Conservation (phyloP, 2,329 filamentous ascomycete species). For the Dactylellina parvicollis region DNA sequence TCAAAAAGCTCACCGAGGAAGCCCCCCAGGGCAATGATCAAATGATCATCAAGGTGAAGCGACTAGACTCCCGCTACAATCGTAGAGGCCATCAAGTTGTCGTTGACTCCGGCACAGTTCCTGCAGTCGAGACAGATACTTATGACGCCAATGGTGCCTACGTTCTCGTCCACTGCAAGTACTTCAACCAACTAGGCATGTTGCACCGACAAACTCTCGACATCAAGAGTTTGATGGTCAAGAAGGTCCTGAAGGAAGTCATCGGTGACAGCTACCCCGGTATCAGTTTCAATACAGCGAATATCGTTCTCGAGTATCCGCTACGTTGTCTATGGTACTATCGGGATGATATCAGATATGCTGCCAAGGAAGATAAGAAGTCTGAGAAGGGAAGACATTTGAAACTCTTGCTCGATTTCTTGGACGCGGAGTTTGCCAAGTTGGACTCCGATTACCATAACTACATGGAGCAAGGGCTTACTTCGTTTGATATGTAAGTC, state of each 20-base stretch:
- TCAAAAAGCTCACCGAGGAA: conserved; percentile 54
- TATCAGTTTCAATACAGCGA: conserved; percentile 54
- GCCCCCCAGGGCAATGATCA: conserved; percentile 52
- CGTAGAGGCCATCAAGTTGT: conserved; percentile 39
- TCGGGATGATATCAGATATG: conserved; percentile 48
- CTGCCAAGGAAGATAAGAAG: conserved; percentile 45
- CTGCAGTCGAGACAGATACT: conserved; percentile 33
- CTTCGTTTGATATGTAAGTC: conserved; percentile 59
- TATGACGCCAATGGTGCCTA: conserved; percentile 44
- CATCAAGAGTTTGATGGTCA: conserved; percentile 56
- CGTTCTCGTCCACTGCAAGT: conserved; percentile 52
- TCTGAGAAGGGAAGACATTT: conserved; percentile 51
- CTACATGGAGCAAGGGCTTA: conserved; percentile 57
- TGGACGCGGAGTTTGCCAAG: conserved; percentile 55
- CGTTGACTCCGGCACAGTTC: conserved; percentile 50
- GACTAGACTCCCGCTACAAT: conserved; percentile 47
- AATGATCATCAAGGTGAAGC: conserved; percentile 54
- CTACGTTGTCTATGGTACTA: conserved; percentile 55
- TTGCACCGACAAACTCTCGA: conserved; percentile 52
- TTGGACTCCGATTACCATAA: conserved; percentile 57
- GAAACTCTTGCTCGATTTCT: conserved; percentile 54
- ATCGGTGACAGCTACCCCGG: conserved; percentile 57
- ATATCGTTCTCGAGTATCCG: conserved; percentile 54
- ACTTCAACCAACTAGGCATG: conserved; percentile 47
- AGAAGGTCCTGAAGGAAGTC: conserved; percentile 53